Conservation (phyloP, 768 basidiomycete genomes). For the Leccinum rimulosum region DNA sequence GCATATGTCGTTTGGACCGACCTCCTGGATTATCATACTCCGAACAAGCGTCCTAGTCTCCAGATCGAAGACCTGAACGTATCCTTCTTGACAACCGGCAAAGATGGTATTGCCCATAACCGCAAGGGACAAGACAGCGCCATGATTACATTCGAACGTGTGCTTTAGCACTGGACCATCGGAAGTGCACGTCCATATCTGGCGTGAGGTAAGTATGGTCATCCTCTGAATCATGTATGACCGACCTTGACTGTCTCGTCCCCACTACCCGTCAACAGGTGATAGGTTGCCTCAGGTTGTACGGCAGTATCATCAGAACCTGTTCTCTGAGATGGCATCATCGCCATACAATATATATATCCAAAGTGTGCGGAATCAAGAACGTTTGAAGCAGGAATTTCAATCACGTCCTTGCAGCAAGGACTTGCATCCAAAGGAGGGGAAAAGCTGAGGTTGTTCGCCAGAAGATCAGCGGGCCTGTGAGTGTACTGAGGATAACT, state of each 20-base stretch:
- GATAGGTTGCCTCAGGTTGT: conserved; percentile 29
- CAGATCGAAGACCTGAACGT: conserved; percentile 86
- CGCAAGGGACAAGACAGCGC: conserved; percentile 81
- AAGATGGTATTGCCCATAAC: conserved; percentile 77
- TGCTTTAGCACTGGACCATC: conserved; percentile 50
- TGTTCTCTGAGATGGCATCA: conserved; percentile 41
- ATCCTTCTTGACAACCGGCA: conserved; percentile 93
- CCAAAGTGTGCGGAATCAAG: conserved; percentile 92
- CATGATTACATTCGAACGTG: conserved; percentile 68
- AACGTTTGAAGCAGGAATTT: conserved; percentile 67
- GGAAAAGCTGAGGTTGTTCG: conserved; percentile 49
- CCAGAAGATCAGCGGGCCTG: conserved; percentile 63
- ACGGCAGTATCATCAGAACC: conserved; percentile 33
- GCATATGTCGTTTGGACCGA: conserved; percentile 25
- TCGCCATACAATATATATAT: conserved; percentile 83
- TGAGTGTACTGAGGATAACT: conserved; percentile 76
- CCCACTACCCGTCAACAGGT: conserved; percentile 83
- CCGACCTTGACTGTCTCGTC: conserved; percentile 86
- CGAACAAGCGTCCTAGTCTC: conserved; percentile 86
- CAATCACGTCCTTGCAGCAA: conserved; percentile 31
- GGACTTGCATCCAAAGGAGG: conserved; percentile 33
- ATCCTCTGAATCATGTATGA: background rate
- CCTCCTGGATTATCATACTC: conserved; percentile 84
- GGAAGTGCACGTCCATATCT: conserved; percentile 68
- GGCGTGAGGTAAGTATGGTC: background rate